phyloP scores from a whole-genome alignment of 176 grass and related monocot genomes.

The Saccharum officinarum region DNA sequence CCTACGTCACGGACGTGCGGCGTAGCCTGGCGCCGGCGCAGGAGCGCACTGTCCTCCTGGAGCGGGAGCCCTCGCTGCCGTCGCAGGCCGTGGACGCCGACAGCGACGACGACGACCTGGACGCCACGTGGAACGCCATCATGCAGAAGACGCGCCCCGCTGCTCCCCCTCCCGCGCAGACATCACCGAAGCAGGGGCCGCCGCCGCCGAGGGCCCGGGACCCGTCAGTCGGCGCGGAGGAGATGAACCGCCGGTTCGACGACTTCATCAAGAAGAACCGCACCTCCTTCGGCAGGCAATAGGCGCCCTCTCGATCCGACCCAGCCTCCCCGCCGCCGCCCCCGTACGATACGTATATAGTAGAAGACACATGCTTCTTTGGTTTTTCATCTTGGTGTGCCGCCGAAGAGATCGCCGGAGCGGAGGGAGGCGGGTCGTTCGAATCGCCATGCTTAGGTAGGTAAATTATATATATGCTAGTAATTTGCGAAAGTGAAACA shows the following conservation, averaged over 20 bases:
- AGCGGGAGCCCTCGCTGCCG: slow-evolving; percentile 7
- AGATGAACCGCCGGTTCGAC: slow-evolving; percentile 74
- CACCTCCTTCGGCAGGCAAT: slow-evolving; percentile 51
- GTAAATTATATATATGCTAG: neutral
- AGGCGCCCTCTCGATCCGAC: neutral
- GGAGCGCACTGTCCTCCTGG: neutral
- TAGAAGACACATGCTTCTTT: slow-evolving; percentile 2
- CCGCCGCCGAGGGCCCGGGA: slow-evolving; percentile 27
- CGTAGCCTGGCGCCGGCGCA: slow-evolving; percentile 17
- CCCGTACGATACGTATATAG: slow-evolving; percentile 20
- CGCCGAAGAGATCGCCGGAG: slow-evolving; percentile 47
- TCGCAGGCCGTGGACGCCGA: neutral
- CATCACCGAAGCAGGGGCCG: neutral
- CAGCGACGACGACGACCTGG: slow-evolving; percentile 68
- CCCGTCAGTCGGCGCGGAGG: slow-evolving; percentile 49
- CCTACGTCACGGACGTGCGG: slow-evolving; percentile 5
- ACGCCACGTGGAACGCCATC: slow-evolving; percentile 82
- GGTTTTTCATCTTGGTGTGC: slow-evolving; percentile 32
- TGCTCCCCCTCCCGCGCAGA: neutral
- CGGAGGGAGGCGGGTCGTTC: slow-evolving; percentile 24
- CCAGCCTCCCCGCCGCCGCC: slow-evolving; percentile 9
- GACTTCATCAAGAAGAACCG: slow-evolving; percentile 90
- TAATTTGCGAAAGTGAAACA: neutral
- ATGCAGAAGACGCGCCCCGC: slow-evolving; percentile 60
- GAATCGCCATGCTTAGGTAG: slow-evolving; percentile 37